Percentiles rank a stretch among this genome's conserved stretches.
Evolutionary conservation across 768 basidiomycete genomes (phyloP).

Genomic region (Amanita exitialis): DNA sequence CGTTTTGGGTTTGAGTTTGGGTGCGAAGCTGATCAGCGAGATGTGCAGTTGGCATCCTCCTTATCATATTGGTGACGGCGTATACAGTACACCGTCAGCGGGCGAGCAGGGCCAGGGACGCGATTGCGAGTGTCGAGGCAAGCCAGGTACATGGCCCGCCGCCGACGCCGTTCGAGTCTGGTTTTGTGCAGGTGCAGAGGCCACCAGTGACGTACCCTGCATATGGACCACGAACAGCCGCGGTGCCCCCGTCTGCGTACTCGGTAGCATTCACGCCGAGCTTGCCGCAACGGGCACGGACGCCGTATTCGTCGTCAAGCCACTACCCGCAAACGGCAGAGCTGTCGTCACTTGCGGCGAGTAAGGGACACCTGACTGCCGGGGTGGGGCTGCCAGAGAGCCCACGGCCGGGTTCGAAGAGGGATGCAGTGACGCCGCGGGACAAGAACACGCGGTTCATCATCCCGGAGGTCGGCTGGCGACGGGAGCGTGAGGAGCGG

Average conservation of each 20-base stretch:
- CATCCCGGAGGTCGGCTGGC: neutral
- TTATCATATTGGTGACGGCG: neutral
- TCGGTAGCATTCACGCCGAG: conserved; percentile 1
- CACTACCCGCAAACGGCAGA: conserved; percentile 1
- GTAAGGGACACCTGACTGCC: neutral
- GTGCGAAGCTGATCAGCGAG: neutral
- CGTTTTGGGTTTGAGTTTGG: neutral
- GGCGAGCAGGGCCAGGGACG: conserved; percentile 1
- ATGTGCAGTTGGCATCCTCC: neutral
- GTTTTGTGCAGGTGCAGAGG: conserved; percentile 14
- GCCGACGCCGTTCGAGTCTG: conserved; percentile 17
- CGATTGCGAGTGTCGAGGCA: conserved; percentile 14
- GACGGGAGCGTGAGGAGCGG: neutral
- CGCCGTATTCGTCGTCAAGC: conserved; percentile 1
- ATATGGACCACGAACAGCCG: conserved; percentile 2
- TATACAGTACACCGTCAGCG: neutral
- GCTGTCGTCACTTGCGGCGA: neutral
- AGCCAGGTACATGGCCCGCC: conserved; percentile 21
- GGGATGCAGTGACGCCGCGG: neutral
- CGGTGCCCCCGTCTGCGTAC: conserved; percentile 1
- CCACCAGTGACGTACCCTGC: neutral
- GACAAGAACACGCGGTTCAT: conserved; percentile 8
- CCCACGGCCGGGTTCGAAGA: neutral
- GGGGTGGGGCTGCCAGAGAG: neutral
- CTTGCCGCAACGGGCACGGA: neutral